Evolutionary conservation across 345 rosid species (phyloP).

Genomic region (Salix exigua): DNA sequence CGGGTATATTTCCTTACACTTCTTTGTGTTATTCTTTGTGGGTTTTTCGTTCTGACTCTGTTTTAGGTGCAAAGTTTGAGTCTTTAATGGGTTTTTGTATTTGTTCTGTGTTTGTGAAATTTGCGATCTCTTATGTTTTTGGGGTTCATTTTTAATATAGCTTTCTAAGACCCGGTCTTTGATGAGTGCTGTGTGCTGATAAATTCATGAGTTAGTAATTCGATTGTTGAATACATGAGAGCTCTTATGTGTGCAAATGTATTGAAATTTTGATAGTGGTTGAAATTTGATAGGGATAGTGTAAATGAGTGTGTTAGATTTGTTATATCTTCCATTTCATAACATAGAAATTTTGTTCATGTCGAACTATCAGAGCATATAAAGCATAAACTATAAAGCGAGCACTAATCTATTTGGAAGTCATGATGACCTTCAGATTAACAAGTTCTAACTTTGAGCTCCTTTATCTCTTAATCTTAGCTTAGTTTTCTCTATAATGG

Average conservation of each 20-base stretch:
- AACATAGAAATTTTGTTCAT: too few species aligned
- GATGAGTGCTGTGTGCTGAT: neutral
- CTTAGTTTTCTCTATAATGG: too few species aligned
- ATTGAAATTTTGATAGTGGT: neutral
- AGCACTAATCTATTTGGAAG: too few species aligned
- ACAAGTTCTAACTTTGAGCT: too few species aligned
- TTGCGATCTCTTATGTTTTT: neutral
- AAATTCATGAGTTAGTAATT: neutral
- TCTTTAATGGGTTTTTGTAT: neutral
- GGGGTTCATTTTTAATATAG: neutral
- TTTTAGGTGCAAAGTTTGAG: neutral
- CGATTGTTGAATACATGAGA: neutral
- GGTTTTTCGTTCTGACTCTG: neutral
- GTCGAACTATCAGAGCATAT: too few species aligned
- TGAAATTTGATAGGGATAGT: neutral
- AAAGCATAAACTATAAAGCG: too few species aligned
- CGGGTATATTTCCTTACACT: constrained; percentile 38
- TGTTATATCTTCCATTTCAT: too few species aligned
- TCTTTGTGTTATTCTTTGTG: neutral
- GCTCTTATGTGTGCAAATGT: neutral
- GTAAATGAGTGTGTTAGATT: neutral
- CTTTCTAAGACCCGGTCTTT: neutral
- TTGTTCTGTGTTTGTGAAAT: neutral
- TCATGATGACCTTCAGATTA: too few species aligned
- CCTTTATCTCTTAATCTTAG: too few species aligned